A percentile compares a stretch with the other conserved stretches of the same genome.
Conservation (phyloP, 495 filamentous ascomycete species). For the Aspergillus carlsbadensis region DNA sequence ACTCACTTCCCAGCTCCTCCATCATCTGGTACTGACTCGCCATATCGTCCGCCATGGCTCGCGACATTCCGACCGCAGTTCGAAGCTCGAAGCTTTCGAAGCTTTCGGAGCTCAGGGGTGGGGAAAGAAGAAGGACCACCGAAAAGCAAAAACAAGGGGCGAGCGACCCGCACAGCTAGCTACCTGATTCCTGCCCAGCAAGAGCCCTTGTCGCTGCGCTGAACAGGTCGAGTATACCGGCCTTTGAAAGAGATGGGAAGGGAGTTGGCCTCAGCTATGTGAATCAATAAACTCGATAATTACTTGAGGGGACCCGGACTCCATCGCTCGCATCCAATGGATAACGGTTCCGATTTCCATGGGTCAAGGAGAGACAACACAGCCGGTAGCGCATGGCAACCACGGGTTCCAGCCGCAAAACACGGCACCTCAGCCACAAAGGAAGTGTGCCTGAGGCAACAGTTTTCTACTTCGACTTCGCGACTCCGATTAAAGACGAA, state of each 20-base stretch:
- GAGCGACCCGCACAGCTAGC: constrained; percentile 17
- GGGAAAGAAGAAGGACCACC: constrained; percentile 10
- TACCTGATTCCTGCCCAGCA: constrained; percentile 14
- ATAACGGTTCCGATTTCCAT: constrained; percentile 20
- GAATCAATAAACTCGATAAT: constrained; percentile 15
- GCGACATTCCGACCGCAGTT: constrained; percentile 1
- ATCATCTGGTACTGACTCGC: constrained; percentile 82
- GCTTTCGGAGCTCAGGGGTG: constrained; percentile 9
- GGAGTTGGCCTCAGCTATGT: constrained; percentile 8
- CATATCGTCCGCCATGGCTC: constrained; percentile 59
- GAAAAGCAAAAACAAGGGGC: constrained; percentile 15
- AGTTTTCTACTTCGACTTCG: no score
- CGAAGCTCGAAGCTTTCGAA: neutral
- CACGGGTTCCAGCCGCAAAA: constrained; percentile 22
- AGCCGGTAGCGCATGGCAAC: constrained; percentile 46
- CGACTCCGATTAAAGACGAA: no score
- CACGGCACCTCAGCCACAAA: constrained; percentile 2
- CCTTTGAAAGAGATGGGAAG: constrained; percentile 8
- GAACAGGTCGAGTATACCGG: constrained; percentile 13
- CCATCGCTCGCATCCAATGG: constrained; percentile 23
- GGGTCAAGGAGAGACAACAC: constrained; percentile 31
- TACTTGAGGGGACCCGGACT: neutral
- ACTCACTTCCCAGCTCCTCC: constrained; percentile 89
- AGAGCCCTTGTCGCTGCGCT: constrained; percentile 15
- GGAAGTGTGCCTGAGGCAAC: constrained; percentile 5